Conservation (phyloP, 2,329 filamentous ascomycete genomes). For the Byssochlamys sp. region DNA sequence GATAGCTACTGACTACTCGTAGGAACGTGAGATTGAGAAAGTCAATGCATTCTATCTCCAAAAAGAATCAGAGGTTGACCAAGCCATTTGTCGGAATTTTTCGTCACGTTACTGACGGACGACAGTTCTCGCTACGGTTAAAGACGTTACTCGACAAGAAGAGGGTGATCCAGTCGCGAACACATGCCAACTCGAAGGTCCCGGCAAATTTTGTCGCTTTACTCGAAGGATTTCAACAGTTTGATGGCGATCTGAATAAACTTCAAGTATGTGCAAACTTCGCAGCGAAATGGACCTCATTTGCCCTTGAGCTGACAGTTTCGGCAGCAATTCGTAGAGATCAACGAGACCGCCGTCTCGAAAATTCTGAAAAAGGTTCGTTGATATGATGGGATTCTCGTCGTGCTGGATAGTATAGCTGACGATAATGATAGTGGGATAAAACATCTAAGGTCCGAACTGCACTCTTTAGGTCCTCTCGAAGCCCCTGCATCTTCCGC, state of each 20-base stretch:
- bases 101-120: neutral
- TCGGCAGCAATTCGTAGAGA: conserved; percentile 84
- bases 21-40: conserved; percentile 97
- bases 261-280: conserved; percentile 51
- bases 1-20: conserved; percentile 4
- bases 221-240: conserved; percentile 94
- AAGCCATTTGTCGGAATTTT: conserved; percentile 4
- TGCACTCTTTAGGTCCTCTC: conserved; percentile 4
- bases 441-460: conserved; percentile 78
- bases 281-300: neutral
- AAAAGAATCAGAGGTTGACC: conserved; percentile 84
- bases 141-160: conserved; percentile 94
- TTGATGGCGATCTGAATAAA: conserved; percentile 92
- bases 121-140: conserved; percentile 79
- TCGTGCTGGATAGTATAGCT: conserved; percentile 11
- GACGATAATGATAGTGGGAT: conserved; percentile 59
- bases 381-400: conserved; percentile 6
- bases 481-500: conserved; percentile 5
- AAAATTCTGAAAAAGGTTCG: conserved; percentile 91
- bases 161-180: conserved; percentile 72
- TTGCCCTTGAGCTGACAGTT: neutral
- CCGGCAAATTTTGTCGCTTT: conserved; percentile 90
- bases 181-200: conserved; percentile 66
- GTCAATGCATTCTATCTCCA: conserved; percentile 96
- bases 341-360: conserved; percentile 94